Conservation (phyloP, 1,284 basidiomycete genomes). For the Exsudoporus floridanus region DNA sequence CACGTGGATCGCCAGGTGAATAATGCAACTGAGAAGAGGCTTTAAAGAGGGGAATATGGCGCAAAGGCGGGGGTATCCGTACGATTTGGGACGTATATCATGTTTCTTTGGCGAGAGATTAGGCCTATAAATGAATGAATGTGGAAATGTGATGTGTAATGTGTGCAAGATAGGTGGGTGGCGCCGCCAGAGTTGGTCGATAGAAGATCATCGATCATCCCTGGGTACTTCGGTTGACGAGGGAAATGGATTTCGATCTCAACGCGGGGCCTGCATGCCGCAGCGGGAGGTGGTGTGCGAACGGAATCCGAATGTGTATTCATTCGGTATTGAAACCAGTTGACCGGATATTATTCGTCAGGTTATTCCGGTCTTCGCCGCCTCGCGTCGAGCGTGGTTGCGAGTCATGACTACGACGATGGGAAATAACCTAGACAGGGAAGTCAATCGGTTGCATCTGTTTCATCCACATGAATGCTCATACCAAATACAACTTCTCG, state of each 20-base stretch:
- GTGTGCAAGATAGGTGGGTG: no score
- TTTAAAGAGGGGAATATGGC: not conserved
- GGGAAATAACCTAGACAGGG: conserved; percentile 8
- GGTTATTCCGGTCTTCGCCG: conserved; percentile 5
- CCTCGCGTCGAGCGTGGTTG: not conserved
- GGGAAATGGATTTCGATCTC: not conserved
- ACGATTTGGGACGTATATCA: not conserved
- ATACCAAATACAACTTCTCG: conserved; percentile 12
- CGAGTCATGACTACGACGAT: not conserved
- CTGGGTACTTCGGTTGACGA: not conserved
- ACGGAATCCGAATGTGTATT: not conserved
- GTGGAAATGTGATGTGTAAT: not conserved
- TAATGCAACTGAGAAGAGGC: conserved; percentile 3
- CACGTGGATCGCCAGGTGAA: not conserved
- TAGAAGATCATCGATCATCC: not conserved
- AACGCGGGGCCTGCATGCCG: not conserved
- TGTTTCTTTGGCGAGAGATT: not conserved
- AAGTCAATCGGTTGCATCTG: conserved; percentile 9
- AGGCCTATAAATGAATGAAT: not conserved
- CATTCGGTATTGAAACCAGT: conserved; percentile 4
- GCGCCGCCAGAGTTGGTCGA: no score
- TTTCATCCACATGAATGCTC: conserved; percentile 6
- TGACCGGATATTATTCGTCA: conserved; percentile 8
- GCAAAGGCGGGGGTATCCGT: conserved; percentile 3
- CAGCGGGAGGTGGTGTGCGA: not conserved